Base-by-base conservation (phyloP, 163 green algal species). In the Scenedesmus sp. region DNA sequence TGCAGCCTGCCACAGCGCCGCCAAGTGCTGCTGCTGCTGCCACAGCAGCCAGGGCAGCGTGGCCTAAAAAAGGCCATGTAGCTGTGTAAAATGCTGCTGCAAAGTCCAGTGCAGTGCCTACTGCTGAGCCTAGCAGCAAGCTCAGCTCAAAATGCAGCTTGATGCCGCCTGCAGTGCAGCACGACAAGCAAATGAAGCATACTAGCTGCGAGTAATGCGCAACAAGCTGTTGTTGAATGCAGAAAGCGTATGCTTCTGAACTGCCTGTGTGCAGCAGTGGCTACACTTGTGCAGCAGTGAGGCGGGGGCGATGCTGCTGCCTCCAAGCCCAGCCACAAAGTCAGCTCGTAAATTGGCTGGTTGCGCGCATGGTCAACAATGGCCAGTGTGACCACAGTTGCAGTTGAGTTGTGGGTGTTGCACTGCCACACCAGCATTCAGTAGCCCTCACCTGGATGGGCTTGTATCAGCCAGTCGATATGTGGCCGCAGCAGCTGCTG, bases 71-170 rank as follows among this genome's bases (percentile, higher is more conserved):
- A 1, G 67, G 67, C 89, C 89, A 89, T 34, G 83, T 64, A 15
- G 83, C n/a, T 10, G 66, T 9, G 66, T 92, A 92, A 4, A 60
- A 46, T 8, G 56, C 67, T 0, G 55, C 67, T 56, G 82, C 23
- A 0, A 52, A 2, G 34, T 54, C 8, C 16, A 92, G 64, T 1
- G 15, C 26, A 1, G 8, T 1, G 8, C 18, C 52, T n/a, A 56
- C 89, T 56, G 89, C 89, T 55, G 82, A 18, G 9, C 70, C 90
- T 10, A 93, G 77, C 55, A 93, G 85, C 0, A 88, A 20, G 60
- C 77, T 88, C 10, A 91, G 73, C 60, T 93, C 90, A 59, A 52
- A 46, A n/a, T 93, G 90, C 57, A 93, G 90, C 90, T 93, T 93
- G 34, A 93, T 79, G 84, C 90, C 90, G n/a, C 90, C 90, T 92